Evolutionary conservation across 345 rosid genomes (phyloP).

Genomic region (Carallia pectinifolia): DNA sequence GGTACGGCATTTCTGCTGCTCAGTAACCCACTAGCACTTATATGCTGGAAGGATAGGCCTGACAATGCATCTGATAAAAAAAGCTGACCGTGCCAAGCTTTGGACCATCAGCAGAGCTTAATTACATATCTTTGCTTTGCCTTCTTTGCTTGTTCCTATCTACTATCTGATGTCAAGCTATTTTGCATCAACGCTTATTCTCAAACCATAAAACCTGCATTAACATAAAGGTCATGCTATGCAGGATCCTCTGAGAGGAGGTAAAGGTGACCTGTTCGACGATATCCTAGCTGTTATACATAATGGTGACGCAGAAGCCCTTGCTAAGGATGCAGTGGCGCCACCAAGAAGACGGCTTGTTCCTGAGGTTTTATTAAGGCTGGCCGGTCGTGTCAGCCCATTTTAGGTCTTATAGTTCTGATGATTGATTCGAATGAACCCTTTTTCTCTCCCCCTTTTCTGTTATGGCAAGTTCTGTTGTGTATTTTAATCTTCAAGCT

Average conservation of each 20-base stretch:
- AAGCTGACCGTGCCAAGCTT: background rate
- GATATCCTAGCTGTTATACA: constrained; percentile 27
- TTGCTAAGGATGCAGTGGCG: constrained; percentile 26
- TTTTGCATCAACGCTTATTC: background rate
- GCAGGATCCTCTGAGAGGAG: constrained; percentile 40
- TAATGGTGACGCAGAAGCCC: constrained; percentile 26
- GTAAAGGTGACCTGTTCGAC: constrained; percentile 26
- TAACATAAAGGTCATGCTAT: background rate
- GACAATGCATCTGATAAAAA: background rate
- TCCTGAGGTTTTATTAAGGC: constrained; percentile 26
- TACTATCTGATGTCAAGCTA: background rate
- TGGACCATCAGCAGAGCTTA: no score
- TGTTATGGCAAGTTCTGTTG: background rate
- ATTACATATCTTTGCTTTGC: background rate
- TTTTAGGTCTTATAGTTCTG: constrained; percentile 9
- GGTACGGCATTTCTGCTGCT: no score
- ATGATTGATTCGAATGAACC: background rate
- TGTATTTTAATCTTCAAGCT: background rate
- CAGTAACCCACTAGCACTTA: no score
- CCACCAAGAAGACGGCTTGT: constrained; percentile 32
- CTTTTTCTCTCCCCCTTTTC: background rate
- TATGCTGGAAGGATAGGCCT: background rate
- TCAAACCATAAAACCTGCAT: background rate
- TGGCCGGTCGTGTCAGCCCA: constrained; percentile 30
- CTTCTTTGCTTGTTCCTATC: background rate